Conservation (phyloP, 2,329 filamentous ascomycete species). For the Penicillium paneum region DNA sequence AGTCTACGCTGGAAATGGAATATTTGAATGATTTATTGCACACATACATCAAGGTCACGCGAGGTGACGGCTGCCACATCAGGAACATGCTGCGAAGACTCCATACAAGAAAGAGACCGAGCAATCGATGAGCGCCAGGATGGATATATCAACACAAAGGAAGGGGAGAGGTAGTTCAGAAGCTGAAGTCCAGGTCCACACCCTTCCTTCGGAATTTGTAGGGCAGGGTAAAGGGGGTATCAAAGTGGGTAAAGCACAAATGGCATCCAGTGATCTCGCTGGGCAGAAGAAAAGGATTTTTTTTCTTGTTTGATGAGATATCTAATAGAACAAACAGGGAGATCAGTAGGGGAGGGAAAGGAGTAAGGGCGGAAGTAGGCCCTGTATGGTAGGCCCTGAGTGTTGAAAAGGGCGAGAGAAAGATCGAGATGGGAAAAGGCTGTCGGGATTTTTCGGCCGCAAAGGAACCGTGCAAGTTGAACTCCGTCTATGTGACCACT, state of each 20-base stretch:
- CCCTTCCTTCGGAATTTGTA: neutral
- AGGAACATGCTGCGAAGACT: conserved; percentile 7
- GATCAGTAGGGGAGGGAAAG: neutral
- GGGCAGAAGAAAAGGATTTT: conserved; percentile 13
- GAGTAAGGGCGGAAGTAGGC: conserved; percentile 10
- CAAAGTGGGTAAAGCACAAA: conserved; percentile 12
- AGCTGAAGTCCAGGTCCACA: conserved; percentile 1
- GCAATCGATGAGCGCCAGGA: conserved; percentile 33
- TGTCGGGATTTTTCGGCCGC: conserved; percentile 6
- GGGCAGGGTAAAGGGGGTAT: conserved; percentile 11
- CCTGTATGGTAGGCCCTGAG: conserved; percentile 9
- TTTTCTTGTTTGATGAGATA: conserved; percentile 16
- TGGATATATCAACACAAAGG: conserved; percentile 12
- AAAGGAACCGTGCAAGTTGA: conserved; percentile 11
- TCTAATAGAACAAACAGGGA: conserved; percentile 12
- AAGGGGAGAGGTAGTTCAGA: neutral
- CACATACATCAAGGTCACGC: conserved; percentile 27
- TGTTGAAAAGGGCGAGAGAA: conserved; percentile 4
- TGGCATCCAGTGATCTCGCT: conserved; percentile 8
- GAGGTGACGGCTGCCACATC: conserved; percentile 38
- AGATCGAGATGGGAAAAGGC: conserved; percentile 2
- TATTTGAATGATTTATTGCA: conserved; percentile 12
- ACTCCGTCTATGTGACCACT: conserved; percentile 10
- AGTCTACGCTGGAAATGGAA: neutral
- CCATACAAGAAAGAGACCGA: neutral